Evolutionary conservation across 108 stramenopile species (phyloP).

Genomic region (Nitzschia sp.): DNA sequence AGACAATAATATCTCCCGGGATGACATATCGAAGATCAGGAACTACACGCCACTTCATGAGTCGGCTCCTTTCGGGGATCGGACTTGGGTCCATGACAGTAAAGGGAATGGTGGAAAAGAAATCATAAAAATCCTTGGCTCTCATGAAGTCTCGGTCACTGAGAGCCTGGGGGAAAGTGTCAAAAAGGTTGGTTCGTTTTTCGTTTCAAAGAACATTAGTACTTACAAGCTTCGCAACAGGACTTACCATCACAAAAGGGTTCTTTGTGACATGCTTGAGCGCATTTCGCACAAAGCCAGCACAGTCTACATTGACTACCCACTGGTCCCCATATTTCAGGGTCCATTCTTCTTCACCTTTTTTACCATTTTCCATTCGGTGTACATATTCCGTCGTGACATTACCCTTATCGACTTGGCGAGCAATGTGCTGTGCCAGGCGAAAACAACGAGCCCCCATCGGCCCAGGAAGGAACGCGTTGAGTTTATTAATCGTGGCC

Average conservation of each 20-base stretch:
- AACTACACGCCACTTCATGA: constrained; percentile 28
- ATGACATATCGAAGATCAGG: constrained; percentile 21
- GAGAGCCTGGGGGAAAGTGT: background rate
- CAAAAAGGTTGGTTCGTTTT: background rate
- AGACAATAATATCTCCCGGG: constrained; percentile 34
- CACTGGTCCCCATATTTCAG: constrained; percentile 4
- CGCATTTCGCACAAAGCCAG: constrained; percentile 30
- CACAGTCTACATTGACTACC: constrained; percentile 37
- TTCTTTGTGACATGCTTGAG: constrained; percentile 28
- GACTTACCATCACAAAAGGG: constrained; percentile 21
- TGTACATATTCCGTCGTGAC: constrained; percentile 25
- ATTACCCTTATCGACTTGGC: constrained; percentile 22
- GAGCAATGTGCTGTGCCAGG: constrained; percentile 18
- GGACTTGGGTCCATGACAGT: constrained; percentile 17
- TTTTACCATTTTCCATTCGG: constrained; percentile 18
- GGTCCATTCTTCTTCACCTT: constrained; percentile 17
- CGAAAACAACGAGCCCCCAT: constrained; percentile 22
- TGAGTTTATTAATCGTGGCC: constrained; percentile 14
- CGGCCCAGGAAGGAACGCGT: constrained; percentile 30
- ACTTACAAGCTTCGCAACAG: too few relatives aligned
- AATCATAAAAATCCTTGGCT: constrained; percentile 38
- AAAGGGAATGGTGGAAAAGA: constrained; percentile 19
- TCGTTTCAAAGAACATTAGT: too few relatives aligned
- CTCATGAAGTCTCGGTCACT: constrained; percentile 45
- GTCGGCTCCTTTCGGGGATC: background rate